Evolutionary conservation across 164 flowering plant species (phyloP), one percentile per base, ranked within the genome.

Genomic region (Tetrastigma voinierianum): DNA sequence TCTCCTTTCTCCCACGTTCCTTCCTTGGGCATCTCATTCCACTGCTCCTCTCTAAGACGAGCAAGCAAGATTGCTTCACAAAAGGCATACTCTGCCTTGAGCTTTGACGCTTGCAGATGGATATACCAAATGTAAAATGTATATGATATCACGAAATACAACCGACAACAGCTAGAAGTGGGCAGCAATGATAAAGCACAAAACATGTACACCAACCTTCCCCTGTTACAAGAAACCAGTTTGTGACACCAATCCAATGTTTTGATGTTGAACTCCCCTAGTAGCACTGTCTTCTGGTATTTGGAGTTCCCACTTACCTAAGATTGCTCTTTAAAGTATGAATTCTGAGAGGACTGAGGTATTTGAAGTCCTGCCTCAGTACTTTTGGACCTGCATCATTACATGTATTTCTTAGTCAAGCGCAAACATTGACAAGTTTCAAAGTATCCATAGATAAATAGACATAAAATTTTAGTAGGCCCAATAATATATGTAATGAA

Each of bases 161-260:
- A n/a, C 20, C 7, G 14, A 21, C n/a, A 20, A 57, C 6, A 25
- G 40, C 21, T 10, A 46, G 45, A 67, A 18, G 8, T n/a, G 11
- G 8, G 40, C 40, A 48, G 18, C 18, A 21, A 18, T 13, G 3
- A 57, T 19, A 43, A 6, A 51, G 13, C 19, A 47, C 64, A 2
- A 44, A 13, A 67, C 3, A 7, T 6, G 2, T 19, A 76, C 4
- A 25, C 83, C 60, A 53, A 87, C 97, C 98, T 91, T 69, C 97
- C 99, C 46, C 85, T n/a, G n/a, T 80, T 46, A 90, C 94, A 78
- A n/a, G n/a, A 90, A 90, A 62, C 94, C 99, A 19, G 90, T n/a
- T 77, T 5, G 97, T 95, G 40, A 95, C 87, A 72, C n/a, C n/a
- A 92, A 92, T 11, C 98, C 98, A 67, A 95, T 87, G 0, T 92